Evolutionary conservation across 2,329 filamentous ascomycete species (phyloP), one percentile per base, ranked within the genome.

Genomic region (Cryphonectria carpinicola): DNA sequence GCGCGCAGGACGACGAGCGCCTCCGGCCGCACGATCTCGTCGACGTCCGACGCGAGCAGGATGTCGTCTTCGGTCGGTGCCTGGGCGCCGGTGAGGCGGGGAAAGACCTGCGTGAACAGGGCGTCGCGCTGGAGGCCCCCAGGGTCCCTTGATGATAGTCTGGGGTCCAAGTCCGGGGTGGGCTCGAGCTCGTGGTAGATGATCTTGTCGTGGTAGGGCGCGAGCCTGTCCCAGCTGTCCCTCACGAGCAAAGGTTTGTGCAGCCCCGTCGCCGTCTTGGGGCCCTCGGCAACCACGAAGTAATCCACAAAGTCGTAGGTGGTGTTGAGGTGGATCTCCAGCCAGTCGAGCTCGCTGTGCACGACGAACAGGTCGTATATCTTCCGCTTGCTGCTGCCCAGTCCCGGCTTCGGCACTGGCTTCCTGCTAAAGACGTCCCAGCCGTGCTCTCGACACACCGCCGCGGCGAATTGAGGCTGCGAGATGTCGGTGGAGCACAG

Each of bases 301-400:
- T 90, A 90, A 79, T 92, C 89, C 71, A 91, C 88, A 58, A 85
- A 80, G 54, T 85, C 78, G 70, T 86, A 85, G 22, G 89, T 83
- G 3, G 86, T 86, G 75, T 88, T 83, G 3, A 92, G 81, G 14
- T 88, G 86, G 64, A 92, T 87, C 77, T 92, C 89, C 58, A 92
- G 82, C 84, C 88, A 89, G 79, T 91, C 89, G 17, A 91, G 82
- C 79, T 91, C 89, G 3, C 83, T 86, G 74, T 89, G 90, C 74
- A 91, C 79, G 82, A 90, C 85, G 75, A 90, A 82, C 1, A 92
- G 81, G 76, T 92, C 89, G 77, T 88, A 89, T 43, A 89, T 80
- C 76, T 87, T 88, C 66, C 87, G 83, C 63, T 76, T 74, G 25
- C 71, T 69, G 25, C 71, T 49, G 37, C 52, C 65, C 13, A 14